A percentile compares a stretch with the other conserved stretches of the same genome.
Conservation (phyloP, 2,329 filamentous ascomycete genomes). For the Colletotrichum sp. region DNA sequence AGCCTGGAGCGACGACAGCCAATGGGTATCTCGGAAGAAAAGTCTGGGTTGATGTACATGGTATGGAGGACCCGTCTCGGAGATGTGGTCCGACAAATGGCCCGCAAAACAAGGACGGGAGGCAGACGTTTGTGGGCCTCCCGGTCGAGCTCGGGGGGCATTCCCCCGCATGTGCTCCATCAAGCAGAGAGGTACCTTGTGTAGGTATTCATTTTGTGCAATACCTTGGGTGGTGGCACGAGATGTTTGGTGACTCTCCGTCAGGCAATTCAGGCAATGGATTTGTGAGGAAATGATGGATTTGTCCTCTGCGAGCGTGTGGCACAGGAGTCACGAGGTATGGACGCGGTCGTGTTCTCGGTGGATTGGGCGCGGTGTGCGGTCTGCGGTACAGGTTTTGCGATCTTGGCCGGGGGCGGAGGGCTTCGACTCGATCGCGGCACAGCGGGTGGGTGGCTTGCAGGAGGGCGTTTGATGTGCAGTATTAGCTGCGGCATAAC, state of each 20-base stretch:
- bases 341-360: background rate
- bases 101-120: slow-evolving; percentile 17
- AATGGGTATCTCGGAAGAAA: background rate
- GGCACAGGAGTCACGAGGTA: background rate
- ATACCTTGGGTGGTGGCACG: background rate
- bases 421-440: background rate
- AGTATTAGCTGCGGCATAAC: slow-evolving; percentile 1
- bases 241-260: background rate
- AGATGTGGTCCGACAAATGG: slow-evolving; percentile 9
- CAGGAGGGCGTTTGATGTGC: background rate
- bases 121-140: background rate
- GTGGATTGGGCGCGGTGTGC: background rate
- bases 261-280: background rate
- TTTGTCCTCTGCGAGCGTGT: background rate
- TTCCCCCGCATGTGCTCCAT: background rate
- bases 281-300: background rate
- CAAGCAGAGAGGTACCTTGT: background rate
- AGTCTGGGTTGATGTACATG: background rate
- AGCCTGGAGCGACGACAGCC: background rate
- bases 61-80: background rate
- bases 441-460: background rate
- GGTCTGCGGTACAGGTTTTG: background rate
- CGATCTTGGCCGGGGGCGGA: background rate
- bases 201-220: background rate
- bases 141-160: slow-evolving; percentile 1